Evolutionary conservation across 768 basidiomycete genomes (phyloP).

Genomic region (Pisolithus orientalis): DNA sequence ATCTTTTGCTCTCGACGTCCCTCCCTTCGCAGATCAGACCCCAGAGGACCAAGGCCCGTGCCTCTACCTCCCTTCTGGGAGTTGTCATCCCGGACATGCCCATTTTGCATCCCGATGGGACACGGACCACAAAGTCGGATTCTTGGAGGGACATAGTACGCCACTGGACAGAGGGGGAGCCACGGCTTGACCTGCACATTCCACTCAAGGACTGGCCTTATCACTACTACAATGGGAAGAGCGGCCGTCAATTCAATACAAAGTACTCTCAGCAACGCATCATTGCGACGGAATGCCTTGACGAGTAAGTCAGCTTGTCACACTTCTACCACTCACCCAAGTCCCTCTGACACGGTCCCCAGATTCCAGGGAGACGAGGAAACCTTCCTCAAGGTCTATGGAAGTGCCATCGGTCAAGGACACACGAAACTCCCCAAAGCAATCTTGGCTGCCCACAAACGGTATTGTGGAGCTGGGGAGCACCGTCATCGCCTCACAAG

Average conservation of each 20-base stretch:
- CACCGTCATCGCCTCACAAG: too few species aligned
- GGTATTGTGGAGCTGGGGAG: too few species aligned
- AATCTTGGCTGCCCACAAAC: too few species aligned
- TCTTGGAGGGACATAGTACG: slow-evolving; percentile 5
- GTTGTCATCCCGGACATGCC: neutral
- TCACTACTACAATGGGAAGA: neutral
- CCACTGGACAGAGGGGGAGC: slow-evolving; percentile 5
- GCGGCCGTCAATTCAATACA: neutral
- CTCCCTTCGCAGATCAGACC: too few species aligned
- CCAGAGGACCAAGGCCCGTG: too few species aligned
- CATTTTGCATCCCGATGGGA: slow-evolving; percentile 7
- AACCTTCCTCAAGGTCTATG: too few species aligned
- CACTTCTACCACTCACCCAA: too few species aligned
- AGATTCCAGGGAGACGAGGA: too few species aligned
- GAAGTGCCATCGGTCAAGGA: too few species aligned
- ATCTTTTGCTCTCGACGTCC: too few species aligned
- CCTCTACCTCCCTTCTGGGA: neutral
- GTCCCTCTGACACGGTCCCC: too few species aligned
- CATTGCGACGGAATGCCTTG: neutral
- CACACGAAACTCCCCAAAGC: too few species aligned
- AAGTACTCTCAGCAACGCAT: neutral
- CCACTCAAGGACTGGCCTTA: slow-evolving; percentile 7
- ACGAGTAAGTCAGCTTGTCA: neutral
- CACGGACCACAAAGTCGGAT: slow-evolving; percentile 10
- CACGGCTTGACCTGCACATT: neutral